A percentile compares a stretch with the other conserved stretches of the same genome.
Evolutionary conservation across 2,329 filamentous ascomycete species (phyloP).

Genomic region (Aureobasidium lini): DNA sequence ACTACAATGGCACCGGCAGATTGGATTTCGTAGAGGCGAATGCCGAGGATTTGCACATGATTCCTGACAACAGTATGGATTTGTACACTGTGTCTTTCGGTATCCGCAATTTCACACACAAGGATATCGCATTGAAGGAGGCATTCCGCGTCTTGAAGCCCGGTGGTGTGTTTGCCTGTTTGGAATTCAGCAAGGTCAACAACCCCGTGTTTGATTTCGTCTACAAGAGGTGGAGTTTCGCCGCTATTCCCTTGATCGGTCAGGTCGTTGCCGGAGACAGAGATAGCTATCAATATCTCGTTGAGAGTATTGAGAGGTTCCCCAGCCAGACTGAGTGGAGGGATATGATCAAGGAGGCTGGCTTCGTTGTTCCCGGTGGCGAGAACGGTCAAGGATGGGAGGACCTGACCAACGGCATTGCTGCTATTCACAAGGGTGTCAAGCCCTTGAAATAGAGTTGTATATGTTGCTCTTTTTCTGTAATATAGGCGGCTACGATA

Average conservation of each 20-base stretch:
- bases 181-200: slow-evolving; percentile 87
- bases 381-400: slow-evolving; percentile 55
- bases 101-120: slow-evolving; percentile 94
- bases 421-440: slow-evolving; percentile 92
- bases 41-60: slow-evolving; percentile 63
- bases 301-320: slow-evolving; percentile 94
- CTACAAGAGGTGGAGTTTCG: slow-evolving; percentile 95
- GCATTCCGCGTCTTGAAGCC: slow-evolving; percentile 86
- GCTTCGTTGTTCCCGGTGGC: slow-evolving; percentile 68
- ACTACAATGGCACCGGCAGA: slow-evolving; percentile 48
- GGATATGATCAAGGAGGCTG: slow-evolving; percentile 73
- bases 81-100: slow-evolving; percentile 97
- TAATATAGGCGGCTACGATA: not conserved
- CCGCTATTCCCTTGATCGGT: slow-evolving; percentile 88
- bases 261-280: slow-evolving; percentile 90
- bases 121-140: slow-evolving; percentile 72
- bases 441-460: slow-evolving; percentile 50
- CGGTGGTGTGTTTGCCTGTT: slow-evolving; percentile 89
- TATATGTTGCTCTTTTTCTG: not conserved
- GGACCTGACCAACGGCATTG: slow-evolving; percentile 85
- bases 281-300: slow-evolving; percentile 95
- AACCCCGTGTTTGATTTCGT: slow-evolving; percentile 71
- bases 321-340: slow-evolving; percentile 79
- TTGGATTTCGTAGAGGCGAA: slow-evolving; percentile 82
- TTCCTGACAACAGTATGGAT: slow-evolving; percentile 69